Conservation (phyloP, 352 stramenopile genomes). For the Pelagophyceae sp. region DNA sequence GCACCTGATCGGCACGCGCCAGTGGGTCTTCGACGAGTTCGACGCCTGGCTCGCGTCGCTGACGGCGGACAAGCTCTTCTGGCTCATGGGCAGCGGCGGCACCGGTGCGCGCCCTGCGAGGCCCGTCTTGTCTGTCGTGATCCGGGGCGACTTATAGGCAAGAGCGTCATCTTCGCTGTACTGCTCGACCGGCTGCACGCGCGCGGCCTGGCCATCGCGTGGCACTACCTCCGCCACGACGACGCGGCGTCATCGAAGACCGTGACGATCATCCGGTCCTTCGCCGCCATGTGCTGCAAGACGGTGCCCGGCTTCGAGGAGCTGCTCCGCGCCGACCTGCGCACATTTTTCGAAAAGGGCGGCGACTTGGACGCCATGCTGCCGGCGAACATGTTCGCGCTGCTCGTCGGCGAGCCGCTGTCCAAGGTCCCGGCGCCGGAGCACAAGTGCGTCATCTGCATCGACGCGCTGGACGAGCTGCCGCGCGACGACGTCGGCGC, state of each 20-base stretch:
- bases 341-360: no score
- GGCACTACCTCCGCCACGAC: not conserved
- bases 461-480: conserved; percentile 12
- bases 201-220: not conserved
- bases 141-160: no score
- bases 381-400: no score
- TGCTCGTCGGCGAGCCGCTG: no score
- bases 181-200: not conserved
- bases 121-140: not conserved
- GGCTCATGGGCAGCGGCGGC: not conserved
- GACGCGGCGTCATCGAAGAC: not conserved
- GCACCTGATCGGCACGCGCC: not conserved
- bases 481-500: not conserved
- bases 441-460: not conserved
- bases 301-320: not conserved
- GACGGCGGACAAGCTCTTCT: not conserved
- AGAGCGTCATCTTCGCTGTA: not conserved
- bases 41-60: not conserved
- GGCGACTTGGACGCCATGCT: no score
- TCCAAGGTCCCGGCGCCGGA: not conserved
- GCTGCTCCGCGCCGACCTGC: not conserved
- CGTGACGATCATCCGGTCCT: not conserved
- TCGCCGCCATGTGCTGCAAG: not conserved
- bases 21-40: not conserved
- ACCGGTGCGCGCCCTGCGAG: no score